Conservation (phyloP, 495 filamentous ascomycete genomes). For the Daldinia bambusicola region DNA sequence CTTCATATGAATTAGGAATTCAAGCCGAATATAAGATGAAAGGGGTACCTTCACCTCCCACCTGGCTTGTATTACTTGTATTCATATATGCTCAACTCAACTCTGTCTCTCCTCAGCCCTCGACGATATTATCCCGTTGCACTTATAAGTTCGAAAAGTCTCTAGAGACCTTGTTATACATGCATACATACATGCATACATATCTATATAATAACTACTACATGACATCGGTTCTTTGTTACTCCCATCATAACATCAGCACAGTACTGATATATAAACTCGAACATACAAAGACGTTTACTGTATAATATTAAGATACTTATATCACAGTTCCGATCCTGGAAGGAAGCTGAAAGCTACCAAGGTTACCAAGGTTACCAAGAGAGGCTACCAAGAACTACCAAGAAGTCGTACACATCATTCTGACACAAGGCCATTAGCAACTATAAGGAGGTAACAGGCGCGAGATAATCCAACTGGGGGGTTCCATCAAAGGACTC, state of each 20-base stretch:
- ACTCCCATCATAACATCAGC: conserved; percentile 2
- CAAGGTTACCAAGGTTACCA: conserved; percentile 12
- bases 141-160: conserved; percentile 18
- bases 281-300: conserved; percentile 5
- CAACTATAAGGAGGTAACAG: conserved; percentile 2
- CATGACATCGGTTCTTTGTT: conserved; percentile 14
- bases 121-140: conserved; percentile 23
- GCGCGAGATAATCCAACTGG: conserved; percentile 27
- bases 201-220: conserved; percentile 3
- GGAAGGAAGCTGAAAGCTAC: not conserved
- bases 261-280: not conserved
- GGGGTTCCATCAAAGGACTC: conserved; percentile 41
- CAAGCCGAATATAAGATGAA: conserved; percentile 30
- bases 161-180: no score
- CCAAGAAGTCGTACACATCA: conserved; percentile 35
- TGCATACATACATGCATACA: no score
- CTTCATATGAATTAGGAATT: not conserved
- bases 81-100: conserved; percentile 3
- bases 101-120: not conserved
- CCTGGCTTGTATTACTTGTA: conserved; percentile 27
- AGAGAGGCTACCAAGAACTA: no score
- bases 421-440: conserved; percentile 30
- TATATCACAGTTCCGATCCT: not conserved
- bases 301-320: not conserved
- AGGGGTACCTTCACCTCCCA: conserved; percentile 1